A percentile compares a stretch with the other conserved stretches of the same genome.
Conservation (phyloP, 2,329 filamentous ascomycete genomes). For the Dactylonectria estremocensis region DNA sequence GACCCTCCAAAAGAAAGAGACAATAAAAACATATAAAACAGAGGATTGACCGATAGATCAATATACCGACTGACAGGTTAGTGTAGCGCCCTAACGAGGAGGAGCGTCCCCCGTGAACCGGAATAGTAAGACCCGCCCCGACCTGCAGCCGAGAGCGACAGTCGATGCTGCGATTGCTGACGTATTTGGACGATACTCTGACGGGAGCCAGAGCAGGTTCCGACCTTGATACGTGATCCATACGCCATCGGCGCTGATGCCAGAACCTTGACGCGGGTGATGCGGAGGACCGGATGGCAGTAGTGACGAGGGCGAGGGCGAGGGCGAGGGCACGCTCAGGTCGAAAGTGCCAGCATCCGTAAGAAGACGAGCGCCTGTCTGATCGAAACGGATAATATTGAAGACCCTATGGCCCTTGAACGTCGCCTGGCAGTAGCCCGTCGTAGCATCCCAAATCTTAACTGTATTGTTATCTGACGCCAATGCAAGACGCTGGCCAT, state of each 20-base stretch:
- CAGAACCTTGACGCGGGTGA: neutral
- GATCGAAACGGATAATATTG: neutral
- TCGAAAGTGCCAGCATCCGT: neutral
- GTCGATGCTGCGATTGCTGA: neutral
- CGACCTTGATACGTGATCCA: too few relatives aligned
- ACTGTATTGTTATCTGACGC: too few relatives aligned
- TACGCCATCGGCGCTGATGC: neutral
- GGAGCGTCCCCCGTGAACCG: neutral
- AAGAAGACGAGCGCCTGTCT: neutral
- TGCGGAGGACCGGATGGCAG: neutral
- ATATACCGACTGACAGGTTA: neutral
- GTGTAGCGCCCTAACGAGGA: neutral
- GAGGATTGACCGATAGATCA: too few relatives aligned
- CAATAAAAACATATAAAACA: too few relatives aligned
- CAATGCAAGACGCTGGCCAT: too few relatives aligned
- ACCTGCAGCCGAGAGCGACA: neutral
- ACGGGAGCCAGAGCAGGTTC: too few relatives aligned
- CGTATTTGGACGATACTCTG: neutral
- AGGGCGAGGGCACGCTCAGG: too few relatives aligned
- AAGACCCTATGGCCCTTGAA: too few relatives aligned
- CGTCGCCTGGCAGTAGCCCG: too few relatives aligned
- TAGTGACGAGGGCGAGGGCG: too few relatives aligned
- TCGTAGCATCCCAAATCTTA: too few relatives aligned
- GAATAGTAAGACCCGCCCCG: constrained; percentile 11
- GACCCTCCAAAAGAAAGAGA: too few relatives aligned